Percentiles rank a stretch among this genome's conserved stretches.
These are phyloP conservation scores for Dichomitus squalens DNA, from an alignment of 1,284 basidiomycete species.

Conservation along the genomic window DNA sequence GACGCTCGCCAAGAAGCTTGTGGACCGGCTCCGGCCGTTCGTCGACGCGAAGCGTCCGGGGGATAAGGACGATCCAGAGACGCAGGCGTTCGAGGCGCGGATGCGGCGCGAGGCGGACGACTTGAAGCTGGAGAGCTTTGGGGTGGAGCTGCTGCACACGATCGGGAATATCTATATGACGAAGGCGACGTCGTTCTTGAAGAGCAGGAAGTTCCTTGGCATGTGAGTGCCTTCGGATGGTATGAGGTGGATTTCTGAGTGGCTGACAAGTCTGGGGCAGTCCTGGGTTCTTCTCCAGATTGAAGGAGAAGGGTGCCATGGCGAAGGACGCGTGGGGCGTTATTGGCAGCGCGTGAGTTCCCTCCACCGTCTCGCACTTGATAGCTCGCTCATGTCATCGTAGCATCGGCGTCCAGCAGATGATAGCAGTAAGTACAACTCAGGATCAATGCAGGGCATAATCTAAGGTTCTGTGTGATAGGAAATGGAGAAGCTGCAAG, in stretches of 20 bases:
- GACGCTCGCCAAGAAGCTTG: slow-evolving; percentile 74
- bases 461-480: slow-evolving; percentile 42
- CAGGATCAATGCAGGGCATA: slow-evolving; percentile 28
- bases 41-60: slow-evolving; percentile 90
- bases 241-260: background rate
- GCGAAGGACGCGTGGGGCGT: slow-evolving; percentile 95
- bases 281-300: slow-evolving; percentile 89
- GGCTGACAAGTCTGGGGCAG: slow-evolving; percentile 40
- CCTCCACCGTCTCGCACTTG: background rate
- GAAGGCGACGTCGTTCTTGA: slow-evolving; percentile 92
- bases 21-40: slow-evolving; percentile 84
- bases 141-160: slow-evolving; percentile 88
- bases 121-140: slow-evolving; percentile 97
- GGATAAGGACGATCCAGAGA: slow-evolving; percentile 85
- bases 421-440: slow-evolving; percentile 43
- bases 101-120: slow-evolving; percentile 93
- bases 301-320: slow-evolving; percentile 94
- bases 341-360: slow-evolving; percentile 83
- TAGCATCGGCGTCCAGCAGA: slow-evolving; percentile 71
- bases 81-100: slow-evolving; percentile 72
- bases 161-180: slow-evolving; percentile 92
- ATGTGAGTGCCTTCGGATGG: slow-evolving; percentile 54
- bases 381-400: background rate
- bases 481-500: slow-evolving; percentile 92
- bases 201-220: slow-evolving; percentile 89